Conservation (phyloP, 768 basidiomycete genomes). For the Tricholoma hemisulphureum region DNA sequence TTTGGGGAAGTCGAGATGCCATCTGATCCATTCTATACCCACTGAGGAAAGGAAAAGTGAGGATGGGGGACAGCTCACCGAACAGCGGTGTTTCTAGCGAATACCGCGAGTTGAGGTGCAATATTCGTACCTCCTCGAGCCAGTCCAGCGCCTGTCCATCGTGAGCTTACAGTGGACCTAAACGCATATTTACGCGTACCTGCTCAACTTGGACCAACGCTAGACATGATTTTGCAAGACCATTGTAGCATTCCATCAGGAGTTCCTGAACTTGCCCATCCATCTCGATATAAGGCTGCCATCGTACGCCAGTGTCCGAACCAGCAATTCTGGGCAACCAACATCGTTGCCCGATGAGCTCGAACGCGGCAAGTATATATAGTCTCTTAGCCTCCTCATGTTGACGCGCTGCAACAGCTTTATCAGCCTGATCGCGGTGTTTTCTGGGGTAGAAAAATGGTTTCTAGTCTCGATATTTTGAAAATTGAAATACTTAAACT, state of each 20-base stretch:
- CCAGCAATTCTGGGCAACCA: neutral
- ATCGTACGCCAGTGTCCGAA: neutral
- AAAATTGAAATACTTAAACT: too few species aligned
- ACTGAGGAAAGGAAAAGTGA: neutral
- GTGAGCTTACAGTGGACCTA: neutral
- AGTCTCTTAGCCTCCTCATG: neutral
- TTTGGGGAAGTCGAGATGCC: conserved; percentile 2
- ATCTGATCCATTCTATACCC: conserved; percentile 2
- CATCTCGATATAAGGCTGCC: conserved; percentile 7
- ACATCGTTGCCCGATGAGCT: neutral
- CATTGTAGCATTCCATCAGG: conserved; percentile 5
- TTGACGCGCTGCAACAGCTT: neutral
- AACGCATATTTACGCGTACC: neutral
- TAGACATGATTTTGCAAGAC: neutral
- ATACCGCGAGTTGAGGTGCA: conserved; percentile 4
- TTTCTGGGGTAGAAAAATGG: neutral
- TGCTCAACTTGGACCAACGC: neutral
- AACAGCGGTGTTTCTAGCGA: neutral
- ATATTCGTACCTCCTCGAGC: conserved; percentile 5
- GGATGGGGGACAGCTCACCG: neutral
- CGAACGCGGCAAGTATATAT: neutral
- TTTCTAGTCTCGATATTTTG: too few species aligned
- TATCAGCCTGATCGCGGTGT: neutral
- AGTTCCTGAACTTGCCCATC: neutral
- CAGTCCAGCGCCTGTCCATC: neutral